These are phyloP conservation scores for Psilocybe sp. DNA, from an alignment of 768 basidiomycete genomes.

Conservation along the genomic window DNA sequence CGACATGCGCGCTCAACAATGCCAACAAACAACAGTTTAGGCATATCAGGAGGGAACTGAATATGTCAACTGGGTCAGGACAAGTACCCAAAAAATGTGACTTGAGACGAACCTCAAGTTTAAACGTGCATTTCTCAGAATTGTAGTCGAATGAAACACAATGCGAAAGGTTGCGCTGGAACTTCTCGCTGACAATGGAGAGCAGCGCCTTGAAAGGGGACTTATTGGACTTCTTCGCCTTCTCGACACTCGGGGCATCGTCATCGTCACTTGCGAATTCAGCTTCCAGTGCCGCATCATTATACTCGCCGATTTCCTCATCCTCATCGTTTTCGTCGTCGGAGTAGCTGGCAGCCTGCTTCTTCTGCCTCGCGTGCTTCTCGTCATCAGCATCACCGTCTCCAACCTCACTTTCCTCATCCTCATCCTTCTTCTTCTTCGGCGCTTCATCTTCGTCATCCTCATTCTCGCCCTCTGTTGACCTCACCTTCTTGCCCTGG, in stretches of 20 bases:
- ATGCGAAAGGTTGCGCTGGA: slow-evolving; percentile 57
- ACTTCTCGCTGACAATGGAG: slow-evolving; percentile 44
- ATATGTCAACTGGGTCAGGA: slow-evolving; percentile 5
- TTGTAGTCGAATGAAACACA: slow-evolving; percentile 76
- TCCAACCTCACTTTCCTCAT: slow-evolving; percentile 72
- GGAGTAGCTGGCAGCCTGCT: slow-evolving; percentile 76
- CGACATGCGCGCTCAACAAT: slow-evolving; percentile 87
- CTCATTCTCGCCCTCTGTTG: slow-evolving; percentile 45
- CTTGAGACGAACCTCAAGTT: slow-evolving; percentile 67
- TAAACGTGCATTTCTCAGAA: slow-evolving; percentile 66
- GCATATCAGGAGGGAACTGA: slow-evolving; percentile 87
- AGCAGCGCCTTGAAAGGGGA: slow-evolving; percentile 38
- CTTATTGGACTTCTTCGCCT: slow-evolving; percentile 22
- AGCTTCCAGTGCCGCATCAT: slow-evolving; percentile 63
- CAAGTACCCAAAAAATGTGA: neutral
- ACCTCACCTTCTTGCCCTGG: slow-evolving; percentile 60
- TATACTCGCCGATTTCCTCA: slow-evolving; percentile 37
- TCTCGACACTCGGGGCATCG: slow-evolving; percentile 30
- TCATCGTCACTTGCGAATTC: slow-evolving; percentile 49
- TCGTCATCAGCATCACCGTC: slow-evolving; percentile 82
- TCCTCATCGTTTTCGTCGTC: slow-evolving; percentile 58
- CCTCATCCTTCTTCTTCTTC: slow-evolving; percentile 43
- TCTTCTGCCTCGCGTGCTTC: slow-evolving; percentile 68
- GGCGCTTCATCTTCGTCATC: slow-evolving; percentile 45
- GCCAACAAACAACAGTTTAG: slow-evolving; percentile 91